Conservation (phyloP, 495 filamentous ascomycete genomes). For the Penicillium turbatum region DNA sequence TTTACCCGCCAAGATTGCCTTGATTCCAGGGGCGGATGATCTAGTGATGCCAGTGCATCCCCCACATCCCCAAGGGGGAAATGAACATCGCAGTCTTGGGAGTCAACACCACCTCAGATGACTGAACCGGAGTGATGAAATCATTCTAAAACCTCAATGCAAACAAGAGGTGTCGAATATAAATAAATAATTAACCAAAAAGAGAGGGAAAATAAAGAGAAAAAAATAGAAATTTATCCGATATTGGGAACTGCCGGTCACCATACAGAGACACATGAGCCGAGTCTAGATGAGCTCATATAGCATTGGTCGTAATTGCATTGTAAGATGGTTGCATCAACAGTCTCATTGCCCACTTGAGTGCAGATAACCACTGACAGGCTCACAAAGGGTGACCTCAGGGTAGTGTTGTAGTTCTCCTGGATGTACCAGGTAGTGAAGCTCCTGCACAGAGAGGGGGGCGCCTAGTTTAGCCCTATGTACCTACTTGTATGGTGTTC, state of each 20-base stretch:
- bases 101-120: background rate
- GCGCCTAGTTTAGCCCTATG: conserved; percentile 1
- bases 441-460: conserved; percentile 27
- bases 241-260: background rate
- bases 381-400: conserved; percentile 13
- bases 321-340: conserved; percentile 24
- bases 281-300: conserved; percentile 6
- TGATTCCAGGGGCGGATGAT: conserved; percentile 19
- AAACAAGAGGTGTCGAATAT: background rate
- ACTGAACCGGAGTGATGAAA: background rate
- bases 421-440: conserved; percentile 16
- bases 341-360: conserved; percentile 14
- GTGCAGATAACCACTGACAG: conserved; percentile 22
- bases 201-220: conserved; percentile 5
- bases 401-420: conserved; percentile 15
- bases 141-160: background rate
- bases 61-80: conserved; percentile 28
- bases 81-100: background rate
- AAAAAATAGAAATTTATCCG: background rate
- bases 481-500: background rate
- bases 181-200: background rate
- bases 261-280: background rate
- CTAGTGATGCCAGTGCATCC: conserved; percentile 21
- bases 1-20: conserved; percentile 2
- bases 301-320: conserved; percentile 11